Conservation (phyloP, 2,329 filamentous ascomycete species). For the Venturia effusa region DNA sequence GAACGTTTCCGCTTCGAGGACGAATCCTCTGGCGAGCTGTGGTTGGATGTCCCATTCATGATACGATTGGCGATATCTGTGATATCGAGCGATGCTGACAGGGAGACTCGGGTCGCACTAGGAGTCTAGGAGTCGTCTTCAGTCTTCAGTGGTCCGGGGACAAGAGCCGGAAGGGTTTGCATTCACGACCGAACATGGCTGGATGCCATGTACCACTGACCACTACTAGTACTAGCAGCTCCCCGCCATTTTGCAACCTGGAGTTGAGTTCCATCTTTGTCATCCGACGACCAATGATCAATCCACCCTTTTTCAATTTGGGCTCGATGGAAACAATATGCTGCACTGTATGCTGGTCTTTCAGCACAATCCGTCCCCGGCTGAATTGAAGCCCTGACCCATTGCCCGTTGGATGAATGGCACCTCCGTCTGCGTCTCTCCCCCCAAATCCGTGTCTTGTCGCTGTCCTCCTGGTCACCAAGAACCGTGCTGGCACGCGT, state of each 20-base stretch:
- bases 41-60: constrained; percentile 2
- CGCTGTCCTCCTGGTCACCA: constrained; percentile 29
- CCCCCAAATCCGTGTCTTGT: constrained; percentile 21
- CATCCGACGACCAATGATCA: neutral
- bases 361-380: neutral
- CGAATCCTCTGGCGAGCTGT: neutral
- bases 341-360: neutral
- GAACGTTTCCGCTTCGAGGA: constrained; percentile 2
- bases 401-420: neutral
- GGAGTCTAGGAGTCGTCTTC: neutral
- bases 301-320: neutral
- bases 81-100: neutral
- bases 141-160: no score
- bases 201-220: neutral
- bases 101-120: neutral
- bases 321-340: neutral
- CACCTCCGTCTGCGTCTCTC: constrained; percentile 5
- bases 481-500: constrained; percentile 27
- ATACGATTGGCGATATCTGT: neutral
- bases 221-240: neutral
- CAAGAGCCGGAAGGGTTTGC: neutral
- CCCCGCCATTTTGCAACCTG: neutral
- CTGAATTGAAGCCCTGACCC: neutral
- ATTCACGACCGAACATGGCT: neutral
- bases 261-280: neutral